These are phyloP conservation scores for Tetrapisispora fleetii DNA, from an alignment of 805 yeast species.

Conservation along the genomic window DNA sequence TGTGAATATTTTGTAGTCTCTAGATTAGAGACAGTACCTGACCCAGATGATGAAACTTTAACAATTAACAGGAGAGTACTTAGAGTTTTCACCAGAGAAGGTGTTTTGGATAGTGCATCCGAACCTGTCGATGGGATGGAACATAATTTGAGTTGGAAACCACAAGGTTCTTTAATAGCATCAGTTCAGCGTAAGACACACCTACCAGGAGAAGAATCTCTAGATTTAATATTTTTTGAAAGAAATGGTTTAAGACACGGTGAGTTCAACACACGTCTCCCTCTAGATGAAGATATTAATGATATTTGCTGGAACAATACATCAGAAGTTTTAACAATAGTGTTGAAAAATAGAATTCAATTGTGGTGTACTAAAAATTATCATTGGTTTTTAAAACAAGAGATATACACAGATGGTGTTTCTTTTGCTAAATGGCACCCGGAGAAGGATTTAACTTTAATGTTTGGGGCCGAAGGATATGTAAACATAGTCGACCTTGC, in stretches of 20 bases:
- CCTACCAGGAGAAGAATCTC: conserved; percentile 33
- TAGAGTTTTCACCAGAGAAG: conserved; percentile 74
- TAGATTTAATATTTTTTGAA: conserved; percentile 69
- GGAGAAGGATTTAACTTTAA: conserved; percentile 69
- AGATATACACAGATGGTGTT: conserved; percentile 34
- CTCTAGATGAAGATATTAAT: conserved; percentile 39
- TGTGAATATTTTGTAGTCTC: conserved; percentile 72
- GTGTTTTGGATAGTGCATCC: conserved; percentile 67
- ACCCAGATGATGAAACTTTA: conserved; percentile 28
- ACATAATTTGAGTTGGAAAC: conserved; percentile 72
- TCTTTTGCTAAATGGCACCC: conserved; percentile 70
- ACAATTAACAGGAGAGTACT: conserved; percentile 56
- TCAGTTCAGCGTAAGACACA: conserved; percentile 54
- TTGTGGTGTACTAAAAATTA: conserved; percentile 89
- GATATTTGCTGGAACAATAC: conserved; percentile 70
- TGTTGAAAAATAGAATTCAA: conserved; percentile 53
- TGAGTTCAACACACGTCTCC: conserved; percentile 61
- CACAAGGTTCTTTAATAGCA: conserved; percentile 82
- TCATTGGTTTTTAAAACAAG: conserved; percentile 92
- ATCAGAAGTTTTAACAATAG: conserved; percentile 69
- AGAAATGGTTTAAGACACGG: conserved; percentile 89
- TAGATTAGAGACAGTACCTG: conserved; percentile 44
- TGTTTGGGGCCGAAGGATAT: conserved; percentile 46
- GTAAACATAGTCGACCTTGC: conserved; percentile 63
- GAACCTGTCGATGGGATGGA: conserved; percentile 85